Base-by-base conservation (phyloP, 352 stramenopile species). In the Globisporangium carolinianum region DNA sequence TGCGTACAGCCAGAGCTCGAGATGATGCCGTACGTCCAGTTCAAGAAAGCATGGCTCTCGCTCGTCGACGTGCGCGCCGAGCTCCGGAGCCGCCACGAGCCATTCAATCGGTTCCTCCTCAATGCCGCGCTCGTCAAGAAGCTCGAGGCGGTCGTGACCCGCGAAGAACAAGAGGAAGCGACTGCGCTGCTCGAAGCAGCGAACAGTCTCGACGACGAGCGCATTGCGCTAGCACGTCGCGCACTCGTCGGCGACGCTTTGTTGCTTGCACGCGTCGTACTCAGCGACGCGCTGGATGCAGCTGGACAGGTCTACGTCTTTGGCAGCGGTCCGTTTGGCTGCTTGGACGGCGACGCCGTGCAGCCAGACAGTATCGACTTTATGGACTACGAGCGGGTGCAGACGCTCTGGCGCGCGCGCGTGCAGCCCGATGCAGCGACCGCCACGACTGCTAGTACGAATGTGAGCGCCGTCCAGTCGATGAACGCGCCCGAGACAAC, bases 231-330 rank as follows among this genome's bases (percentile, higher is more conserved):
- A 4, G 66, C 86, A 38, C 62, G 83, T 2, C 66, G 79, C 6
- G 63, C 72, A 17, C 57, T 91, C 0, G 69, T 89, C 2, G 62
- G 71, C 3, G 74, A 89, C 58, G 75, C 80, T 0, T 60, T 72
- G 11, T 46, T 74, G 6, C 65, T 87, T 7, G 67, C 83, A 0
- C 69, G 63, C 4, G 60, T 83, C 0, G 58, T 76, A 9, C 60
- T 93, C 5, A 51, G 63, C 0, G 76, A 89, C 7, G 80, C 83
- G 0, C 55, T 93, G 8, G 83, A 93, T 65, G 81, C 77, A 18
- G 79, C 81, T 10, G 83, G 83, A 0, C 83, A 93, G 35, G 83
- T 93, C 0, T 93, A 93, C 47, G 62, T 88, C 24, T 91, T 93
- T 41, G 81, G 83, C 4, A 86, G 80, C 59, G 83, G 81, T 35